A percentile compares a stretch with the other conserved stretches of the same genome.
These are phyloP conservation scores for Orbilia javanica DNA, from an alignment of 2,329 filamentous ascomycete genomes.

Conservation along the genomic window DNA sequence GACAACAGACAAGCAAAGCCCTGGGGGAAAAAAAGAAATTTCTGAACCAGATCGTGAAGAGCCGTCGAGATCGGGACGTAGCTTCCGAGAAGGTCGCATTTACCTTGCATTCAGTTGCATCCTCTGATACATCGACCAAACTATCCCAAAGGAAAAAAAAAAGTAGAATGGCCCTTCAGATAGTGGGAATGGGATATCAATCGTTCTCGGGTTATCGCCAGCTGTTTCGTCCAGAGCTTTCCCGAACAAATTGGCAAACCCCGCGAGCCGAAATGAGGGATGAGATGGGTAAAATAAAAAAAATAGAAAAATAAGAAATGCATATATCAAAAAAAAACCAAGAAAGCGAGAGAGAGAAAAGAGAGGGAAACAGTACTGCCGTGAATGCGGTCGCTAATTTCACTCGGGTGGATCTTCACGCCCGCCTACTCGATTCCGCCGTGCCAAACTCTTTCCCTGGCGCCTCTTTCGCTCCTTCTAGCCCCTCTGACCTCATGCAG, in stretches of 20 bases:
- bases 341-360: background rate
- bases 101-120: slow-evolving; percentile 8
- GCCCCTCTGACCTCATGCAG: background rate
- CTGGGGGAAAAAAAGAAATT: slow-evolving; percentile 27
- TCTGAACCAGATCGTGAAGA: slow-evolving; percentile 24
- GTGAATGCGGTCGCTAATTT: slow-evolving; percentile 49
- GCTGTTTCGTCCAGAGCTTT: no score
- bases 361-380: background rate
- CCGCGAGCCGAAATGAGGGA: slow-evolving; percentile 17
- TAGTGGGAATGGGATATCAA: background rate
- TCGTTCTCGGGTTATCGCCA: background rate
- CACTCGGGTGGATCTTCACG: slow-evolving; percentile 38
- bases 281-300: background rate
- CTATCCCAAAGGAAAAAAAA: no score
- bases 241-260: background rate
- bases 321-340: background rate
- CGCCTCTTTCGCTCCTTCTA: slow-evolving; percentile 19
- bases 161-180: background rate
- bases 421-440: slow-evolving; percentile 29
- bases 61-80: slow-evolving; percentile 38
- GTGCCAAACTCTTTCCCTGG: background rate
- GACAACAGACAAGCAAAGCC: slow-evolving; percentile 40
- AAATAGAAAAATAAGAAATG: no score
- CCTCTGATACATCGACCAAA: background rate
- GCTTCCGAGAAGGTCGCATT: slow-evolving; percentile 16